Base-by-base conservation (phyloP, 2,329 filamentous ascomycete genomes). In the Aureobasidium sp. region DNA sequence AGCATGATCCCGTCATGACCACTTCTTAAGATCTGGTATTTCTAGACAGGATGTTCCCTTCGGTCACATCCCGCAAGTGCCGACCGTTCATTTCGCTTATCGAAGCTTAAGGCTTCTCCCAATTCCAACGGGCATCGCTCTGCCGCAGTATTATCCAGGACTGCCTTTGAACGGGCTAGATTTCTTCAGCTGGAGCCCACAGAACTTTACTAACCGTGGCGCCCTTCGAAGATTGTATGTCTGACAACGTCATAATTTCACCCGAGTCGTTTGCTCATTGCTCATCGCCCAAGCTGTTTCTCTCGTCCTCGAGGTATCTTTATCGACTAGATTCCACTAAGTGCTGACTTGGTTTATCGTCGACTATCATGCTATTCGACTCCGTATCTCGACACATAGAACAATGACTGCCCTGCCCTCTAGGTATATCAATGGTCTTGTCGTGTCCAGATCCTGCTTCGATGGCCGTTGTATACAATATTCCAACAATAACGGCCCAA, bases 381-480 rank as follows among this genome's bases (percentile, higher is more conserved):
- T 40, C 29, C 20, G 7, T 18, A n/a, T 20, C 48, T 36, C 11
- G 8, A 51, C 2, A 53, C n/a, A 4, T 36, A 8, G 31, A 6
- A 2, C n/a, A 16, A 36, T n/a, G 20, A 23, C 29, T 3, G 4
- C n/a, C 45, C 15, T 27, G n/a, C 31, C 31, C 20, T 36, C 31
- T 23, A 9, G 7, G n/a, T 36, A 2, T n/a, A n/a, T n/a, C n/a
- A n/a, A n/a, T n/a, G n/a, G n/a, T 38, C 38, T 43, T 42, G 27
- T 27, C 36, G 36, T 43, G 36, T 31, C 25, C 36, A 23, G 38
- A 36, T 53, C 36, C 31, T 29, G 45, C 31, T 43, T 53, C 15
- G 6, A 11, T 47, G 31, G n/a, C 60, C 50, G 60, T 64, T 64
- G 25, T 55, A 55, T 36, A 53, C 50, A 55, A 64, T 64, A 64